Evolutionary conservation across 495 filamentous ascomycete species (phyloP), one percentile per base, ranked within the genome.

Genomic region (Wilcoxina mikolae): DNA sequence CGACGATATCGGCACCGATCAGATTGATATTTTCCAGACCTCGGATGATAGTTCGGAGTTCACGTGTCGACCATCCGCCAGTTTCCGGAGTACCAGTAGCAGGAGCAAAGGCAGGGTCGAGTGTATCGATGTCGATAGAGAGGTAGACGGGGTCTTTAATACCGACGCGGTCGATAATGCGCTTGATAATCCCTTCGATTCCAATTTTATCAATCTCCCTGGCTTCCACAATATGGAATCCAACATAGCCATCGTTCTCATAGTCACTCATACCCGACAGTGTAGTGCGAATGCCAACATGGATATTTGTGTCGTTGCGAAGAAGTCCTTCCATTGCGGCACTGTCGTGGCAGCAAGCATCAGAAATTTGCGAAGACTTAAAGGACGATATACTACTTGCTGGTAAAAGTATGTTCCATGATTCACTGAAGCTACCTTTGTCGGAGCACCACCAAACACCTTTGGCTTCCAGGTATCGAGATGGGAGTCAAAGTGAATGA

Each of bases 41-140:
- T n/a, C 83, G 74, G 52, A 87, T 70, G 54, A 85, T 83, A 0
- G 80, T 82, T 10, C 82, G 71, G 11, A 87, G 69, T 62, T 94
- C 87, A 42, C 87, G 76, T 0, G 85, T 88, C 1, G 78, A 76
- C 87, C 87, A 94, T 1, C 87, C 87, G 24, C 87, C 87, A 0
- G 85, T 85, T 63, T 94, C 87, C 33, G 85, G 78, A 0, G 87
- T 94, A 20, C 87, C 87, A 1, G 87, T 94, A 24, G 82, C 87
- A 56, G 83, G 83, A 2, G 83, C 83, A 60, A 84, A 88, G 28
- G 85, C 87, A 3, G 87, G 87, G 62, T 94, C 87, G 12, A 94
- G 68, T 0, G 84, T 85, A 61, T 94, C 87, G 54, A 94, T 93
- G 61, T 94, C 87, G 39, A 94, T 87, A 52, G 79, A 85, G 39